phyloP scores from a whole-genome alignment of 2,329 filamentous ascomycete species.

The Cryphonectria naterciae region DNA sequence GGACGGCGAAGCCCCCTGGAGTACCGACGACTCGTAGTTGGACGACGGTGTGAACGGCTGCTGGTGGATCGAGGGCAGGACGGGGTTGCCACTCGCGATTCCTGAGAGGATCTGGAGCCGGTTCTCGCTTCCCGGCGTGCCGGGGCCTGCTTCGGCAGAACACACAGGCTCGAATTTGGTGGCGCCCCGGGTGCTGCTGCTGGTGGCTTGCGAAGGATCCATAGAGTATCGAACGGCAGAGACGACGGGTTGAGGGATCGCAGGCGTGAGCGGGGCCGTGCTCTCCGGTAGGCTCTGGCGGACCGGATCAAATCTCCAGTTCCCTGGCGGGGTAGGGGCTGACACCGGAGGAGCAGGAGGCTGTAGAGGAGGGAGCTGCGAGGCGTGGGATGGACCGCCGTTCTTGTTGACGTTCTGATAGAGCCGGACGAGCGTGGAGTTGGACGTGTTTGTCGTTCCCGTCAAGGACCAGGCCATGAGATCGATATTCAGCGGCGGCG shows the following conservation, averaged over 20 bases:
- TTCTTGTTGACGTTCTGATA: constrained; percentile 62
- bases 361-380: constrained; percentile 16
- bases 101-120: constrained; percentile 35
- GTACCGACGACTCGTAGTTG: constrained; percentile 50
- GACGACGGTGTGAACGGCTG: constrained; percentile 45
- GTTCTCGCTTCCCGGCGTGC: constrained; percentile 37
- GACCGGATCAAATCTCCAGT: constrained; percentile 65
- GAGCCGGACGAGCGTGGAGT: constrained; percentile 79
- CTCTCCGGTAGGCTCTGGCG: constrained; percentile 58
- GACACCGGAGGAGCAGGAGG: constrained; percentile 24
- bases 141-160: constrained; percentile 34
- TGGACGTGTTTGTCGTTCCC: constrained; percentile 83
- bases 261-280: constrained; percentile 51
- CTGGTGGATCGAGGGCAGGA: constrained; percentile 25
- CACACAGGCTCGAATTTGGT: constrained; percentile 38
- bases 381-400: constrained; percentile 38
- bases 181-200: constrained; percentile 32
- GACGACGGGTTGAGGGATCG: constrained; percentile 53
- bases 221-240: constrained; percentile 53
- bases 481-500: constrained; percentile 49
- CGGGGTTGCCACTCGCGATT: constrained; percentile 33
- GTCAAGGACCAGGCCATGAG: constrained; percentile 85
- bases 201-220: constrained; percentile 36
- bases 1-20: constrained; percentile 46
- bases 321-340: constrained; percentile 54